phyloP scores from a whole-genome alignment of 2,329 filamentous ascomycete genomes.

The Hymenoscyphus repandus region DNA sequence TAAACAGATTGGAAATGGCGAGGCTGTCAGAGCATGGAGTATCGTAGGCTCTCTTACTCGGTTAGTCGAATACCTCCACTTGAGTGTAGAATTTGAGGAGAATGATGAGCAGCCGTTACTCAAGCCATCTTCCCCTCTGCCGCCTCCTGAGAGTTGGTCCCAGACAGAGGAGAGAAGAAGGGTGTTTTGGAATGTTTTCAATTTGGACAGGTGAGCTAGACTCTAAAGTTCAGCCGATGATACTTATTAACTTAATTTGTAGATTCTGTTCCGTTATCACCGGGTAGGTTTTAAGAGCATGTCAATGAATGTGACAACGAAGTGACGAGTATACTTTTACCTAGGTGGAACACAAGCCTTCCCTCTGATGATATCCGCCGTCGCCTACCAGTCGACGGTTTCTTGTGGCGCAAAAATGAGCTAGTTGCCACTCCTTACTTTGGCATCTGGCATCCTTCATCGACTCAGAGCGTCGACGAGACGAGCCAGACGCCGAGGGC shows the following conservation, averaged over 20 bases:
- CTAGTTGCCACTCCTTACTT: conserved; percentile 29
- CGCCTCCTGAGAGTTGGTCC: conserved; percentile 18
- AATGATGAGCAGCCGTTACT: conserved; percentile 7
- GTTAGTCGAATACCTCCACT: conserved; percentile 28
- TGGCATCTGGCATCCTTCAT: conserved; percentile 31
- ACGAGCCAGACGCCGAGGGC: neutral
- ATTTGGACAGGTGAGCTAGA: conserved; percentile 22
- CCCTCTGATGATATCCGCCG: conserved; percentile 30
- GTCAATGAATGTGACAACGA: too few species aligned
- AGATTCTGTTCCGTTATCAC: too few species aligned
- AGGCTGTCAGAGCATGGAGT: conserved; percentile 25
- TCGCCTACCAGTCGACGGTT: conserved; percentile 29
- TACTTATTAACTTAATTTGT: too few species aligned
- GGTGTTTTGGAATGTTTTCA: conserved; percentile 34
- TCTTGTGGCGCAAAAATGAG: conserved; percentile 23
- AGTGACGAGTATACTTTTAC: too few species aligned
- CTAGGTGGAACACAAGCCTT: conserved; percentile 28
- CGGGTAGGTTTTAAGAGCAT: too few species aligned
- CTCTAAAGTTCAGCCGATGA: neutral
- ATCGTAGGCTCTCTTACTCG: conserved; percentile 30
- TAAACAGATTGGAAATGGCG: conserved; percentile 24
- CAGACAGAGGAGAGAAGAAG: conserved; percentile 29
- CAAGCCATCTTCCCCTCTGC: conserved; percentile 1
- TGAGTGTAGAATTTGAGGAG: conserved; percentile 16
- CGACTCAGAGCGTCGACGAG: conserved; percentile 22